phyloP scores from a whole-genome alignment of 2,329 filamentous ascomycete genomes.

The Epichloe baconii region DNA sequence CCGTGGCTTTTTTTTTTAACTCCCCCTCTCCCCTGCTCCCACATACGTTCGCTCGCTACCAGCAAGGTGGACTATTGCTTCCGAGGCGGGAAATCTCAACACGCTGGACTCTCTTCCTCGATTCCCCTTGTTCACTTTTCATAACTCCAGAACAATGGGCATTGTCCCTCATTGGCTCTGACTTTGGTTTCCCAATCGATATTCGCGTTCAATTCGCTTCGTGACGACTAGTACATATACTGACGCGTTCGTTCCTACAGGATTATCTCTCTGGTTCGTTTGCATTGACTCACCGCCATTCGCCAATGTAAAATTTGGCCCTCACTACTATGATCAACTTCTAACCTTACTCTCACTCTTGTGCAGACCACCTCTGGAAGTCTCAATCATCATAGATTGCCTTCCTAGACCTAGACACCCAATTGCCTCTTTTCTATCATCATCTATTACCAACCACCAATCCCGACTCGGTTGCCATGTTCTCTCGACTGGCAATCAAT shows the following conservation, averaged over 20 bases:
- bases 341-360: slow-evolving; percentile 1
- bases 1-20: background rate
- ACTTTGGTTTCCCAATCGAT: too few species aligned
- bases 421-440: background rate
- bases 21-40: background rate
- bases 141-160: background rate
- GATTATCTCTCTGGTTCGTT: slow-evolving; percentile 64
- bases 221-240: slow-evolving; percentile 14
- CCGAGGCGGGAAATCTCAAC: background rate
- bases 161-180: background rate
- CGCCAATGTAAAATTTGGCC: background rate
- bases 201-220: background rate
- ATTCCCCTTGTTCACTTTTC: background rate
- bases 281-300: slow-evolving; percentile 25
- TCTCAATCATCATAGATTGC: slow-evolving; percentile 20
- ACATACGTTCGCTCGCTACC: background rate
- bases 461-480: slow-evolving; percentile 33
- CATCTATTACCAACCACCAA: background rate
- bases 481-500: slow-evolving; percentile 41
- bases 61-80: background rate
- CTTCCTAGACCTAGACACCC: background rate
- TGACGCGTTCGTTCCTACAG: slow-evolving; percentile 34
- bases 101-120: background rate
- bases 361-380: slow-evolving; percentile 30
- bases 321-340: slow-evolving; percentile 15